Base-by-base conservation (phyloP, 768 basidiomycete genomes). In the Mycena capillaripes region DNA sequence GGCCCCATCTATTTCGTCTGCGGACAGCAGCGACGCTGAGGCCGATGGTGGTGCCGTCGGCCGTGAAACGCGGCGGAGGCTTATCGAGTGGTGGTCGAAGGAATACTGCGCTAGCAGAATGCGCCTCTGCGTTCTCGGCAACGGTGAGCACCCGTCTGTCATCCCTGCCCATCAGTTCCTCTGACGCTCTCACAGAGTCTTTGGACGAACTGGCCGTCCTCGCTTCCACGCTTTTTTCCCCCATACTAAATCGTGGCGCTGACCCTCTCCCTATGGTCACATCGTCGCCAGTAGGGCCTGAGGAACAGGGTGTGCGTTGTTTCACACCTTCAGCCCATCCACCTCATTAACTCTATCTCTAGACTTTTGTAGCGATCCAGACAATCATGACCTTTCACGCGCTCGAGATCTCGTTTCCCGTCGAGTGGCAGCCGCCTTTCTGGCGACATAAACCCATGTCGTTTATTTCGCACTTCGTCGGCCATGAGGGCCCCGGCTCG, bases 401-500 rank as follows among this genome's bases (percentile, higher is more conserved):
- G 0, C 76, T 97, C 60, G 96, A 97, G 77, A 87, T 97, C 27
- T 91, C 91, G 3, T 96, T 96, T 82, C 90, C 94, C 70, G 80
- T 97, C 77, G 88, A 88, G 76, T 89, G 92, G 83, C 88, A 97
- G 83, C 83, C 93, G 66, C 88, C 88, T 66, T 81, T 91, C 77
- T 90, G 95, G 95, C 88, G 90, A 76, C 84, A 91, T 80, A 94
- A 97, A 82, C 96, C 97, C 5, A 89, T 86, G 7, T 81, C 89
- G 65, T 93, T 95, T 80, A 79, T 98, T 27, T 86, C 90, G 4
- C 94, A 97, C 78, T 91, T 97, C 77, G 82, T 96, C 36, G 97
- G 97, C 0, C 96, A 98, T 78, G 97, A 98, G 82, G 97, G 97
- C 1, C 91, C 93, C 40, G 97, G 97, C 2, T 98, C 97, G 0